Evolutionary conservation across 225 moss, liverwort and hornwort species (phyloP).

Genomic region (Anthoceros angustus): DNA sequence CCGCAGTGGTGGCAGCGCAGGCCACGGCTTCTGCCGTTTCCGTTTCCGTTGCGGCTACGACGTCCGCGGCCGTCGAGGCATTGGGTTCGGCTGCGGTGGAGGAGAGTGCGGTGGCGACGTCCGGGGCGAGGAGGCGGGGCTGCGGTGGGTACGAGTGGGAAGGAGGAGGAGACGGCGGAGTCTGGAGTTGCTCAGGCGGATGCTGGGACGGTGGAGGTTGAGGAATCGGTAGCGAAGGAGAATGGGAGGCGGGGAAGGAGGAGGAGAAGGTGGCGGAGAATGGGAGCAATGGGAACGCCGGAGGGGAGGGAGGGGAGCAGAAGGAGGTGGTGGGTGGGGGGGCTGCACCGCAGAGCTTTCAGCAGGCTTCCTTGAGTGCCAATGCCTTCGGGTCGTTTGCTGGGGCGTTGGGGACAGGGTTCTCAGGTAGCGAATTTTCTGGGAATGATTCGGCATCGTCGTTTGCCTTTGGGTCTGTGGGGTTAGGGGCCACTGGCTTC

Average conservation of each 20-base stretch:
- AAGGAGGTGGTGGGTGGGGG: background rate
- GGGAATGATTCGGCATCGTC: background rate
- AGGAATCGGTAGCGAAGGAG: background rate
- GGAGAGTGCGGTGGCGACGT: background rate
- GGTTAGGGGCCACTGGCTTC: background rate
- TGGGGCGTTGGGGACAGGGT: background rate
- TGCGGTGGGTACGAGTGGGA: background rate
- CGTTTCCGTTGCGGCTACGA: background rate
- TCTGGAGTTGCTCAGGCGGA: too few species aligned
- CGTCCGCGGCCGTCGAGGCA: background rate
- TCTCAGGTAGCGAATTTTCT: background rate
- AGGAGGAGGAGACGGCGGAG: background rate
- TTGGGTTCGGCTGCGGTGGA: background rate
- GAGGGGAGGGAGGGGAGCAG: background rate
- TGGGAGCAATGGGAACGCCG: background rate
- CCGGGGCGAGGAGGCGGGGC: background rate
- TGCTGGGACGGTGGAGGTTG: background rate
- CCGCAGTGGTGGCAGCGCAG: background rate
- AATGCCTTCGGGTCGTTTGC: slow-evolving; percentile 1
- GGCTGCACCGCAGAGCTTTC: background rate
- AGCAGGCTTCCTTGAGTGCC: background rate
- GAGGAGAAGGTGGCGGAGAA: background rate
- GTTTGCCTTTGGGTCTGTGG: background rate
- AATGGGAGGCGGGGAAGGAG: background rate
- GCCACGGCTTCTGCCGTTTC: background rate